These are phyloP conservation scores for Penicillium taxi DNA, from an alignment of 495 filamentous ascomycete species.

Conservation along the genomic window DNA sequence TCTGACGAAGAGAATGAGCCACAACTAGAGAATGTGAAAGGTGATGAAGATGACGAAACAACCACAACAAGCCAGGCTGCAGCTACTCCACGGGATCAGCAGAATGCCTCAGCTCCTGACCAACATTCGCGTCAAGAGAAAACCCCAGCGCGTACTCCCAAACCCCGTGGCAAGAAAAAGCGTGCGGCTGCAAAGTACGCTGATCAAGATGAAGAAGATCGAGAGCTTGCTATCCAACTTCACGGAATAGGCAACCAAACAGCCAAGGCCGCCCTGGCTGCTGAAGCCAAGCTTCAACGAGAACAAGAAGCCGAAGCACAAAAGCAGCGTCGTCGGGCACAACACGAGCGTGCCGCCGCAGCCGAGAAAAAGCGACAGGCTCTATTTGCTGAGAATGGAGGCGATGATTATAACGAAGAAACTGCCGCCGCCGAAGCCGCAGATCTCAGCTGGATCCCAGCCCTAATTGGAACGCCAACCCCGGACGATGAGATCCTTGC, in stretches of 20 bases:
- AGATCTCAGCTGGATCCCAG: conserved; percentile 55
- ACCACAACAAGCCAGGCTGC: conserved; percentile 10
- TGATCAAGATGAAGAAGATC: conserved; percentile 90
- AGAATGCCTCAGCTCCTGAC: conserved; percentile 46
- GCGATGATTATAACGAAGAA: conserved; percentile 52
- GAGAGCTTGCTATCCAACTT: conserved; percentile 68
- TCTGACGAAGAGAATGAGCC: conserved; percentile 21
- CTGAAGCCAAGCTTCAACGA: conserved; percentile 42
- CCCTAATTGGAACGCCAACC: conserved; percentile 67
- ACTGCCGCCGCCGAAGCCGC: conserved; percentile 36
- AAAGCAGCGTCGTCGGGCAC: conserved; percentile 62
- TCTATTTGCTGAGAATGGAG: conserved; percentile 46
- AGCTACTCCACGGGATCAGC: conserved; percentile 16
- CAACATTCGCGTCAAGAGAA: conserved; percentile 43
- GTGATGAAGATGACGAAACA: conserved; percentile 10
- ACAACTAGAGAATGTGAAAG: conserved; percentile 11
- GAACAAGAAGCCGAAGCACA: conserved; percentile 57
- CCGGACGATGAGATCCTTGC: conserved; percentile 83
- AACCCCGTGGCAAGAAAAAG: conserved; percentile 77
- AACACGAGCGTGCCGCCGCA: conserved; percentile 65
- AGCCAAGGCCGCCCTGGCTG: conserved; percentile 41
- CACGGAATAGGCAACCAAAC: conserved; percentile 63
- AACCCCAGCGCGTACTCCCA: conserved; percentile 17
- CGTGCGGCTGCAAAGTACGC: conserved; percentile 87
- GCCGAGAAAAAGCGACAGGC: conserved; percentile 52